Evolutionary conservation across 2,329 filamentous ascomycete species (phyloP).

Genomic region (Paecilomyces formosus): DNA sequence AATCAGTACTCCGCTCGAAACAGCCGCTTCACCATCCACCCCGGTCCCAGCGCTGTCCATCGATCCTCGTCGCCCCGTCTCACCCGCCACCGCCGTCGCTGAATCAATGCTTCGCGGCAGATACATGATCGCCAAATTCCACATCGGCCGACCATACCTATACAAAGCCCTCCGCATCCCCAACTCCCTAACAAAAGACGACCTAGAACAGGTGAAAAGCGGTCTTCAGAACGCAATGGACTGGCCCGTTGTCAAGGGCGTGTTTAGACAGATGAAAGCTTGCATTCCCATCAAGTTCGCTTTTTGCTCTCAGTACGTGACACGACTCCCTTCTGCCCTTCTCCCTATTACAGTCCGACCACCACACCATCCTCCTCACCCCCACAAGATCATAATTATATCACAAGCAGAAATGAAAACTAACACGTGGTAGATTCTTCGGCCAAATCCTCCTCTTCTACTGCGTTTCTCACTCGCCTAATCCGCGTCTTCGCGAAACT

Average conservation of each 20-base stretch:
- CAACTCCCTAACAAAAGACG: conserved; percentile 26
- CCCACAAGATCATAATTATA: no score
- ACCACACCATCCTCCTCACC: no score
- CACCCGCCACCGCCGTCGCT: conserved; percentile 26
- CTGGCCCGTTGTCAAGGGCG: conserved; percentile 31
- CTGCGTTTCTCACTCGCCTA: conserved; percentile 31
- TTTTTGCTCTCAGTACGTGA: conserved; percentile 31
- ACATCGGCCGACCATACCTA: conserved; percentile 34
- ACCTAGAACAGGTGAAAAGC: conserved; percentile 31
- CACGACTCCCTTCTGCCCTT: no score
- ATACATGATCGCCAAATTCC: conserved; percentile 32
- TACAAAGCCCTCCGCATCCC: conserved; percentile 38
- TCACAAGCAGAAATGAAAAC: background rate
- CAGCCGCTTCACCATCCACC: conserved; percentile 11
- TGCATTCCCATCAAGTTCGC: conserved; percentile 36
- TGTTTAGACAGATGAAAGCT: conserved; percentile 35
- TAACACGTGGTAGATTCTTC: conserved; percentile 24
- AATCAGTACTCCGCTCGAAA: conserved; percentile 11
- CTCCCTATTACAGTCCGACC: no score
- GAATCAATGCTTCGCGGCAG: conserved; percentile 32
- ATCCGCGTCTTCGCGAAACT: conserved; percentile 24
- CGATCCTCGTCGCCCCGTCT: conserved; percentile 16
- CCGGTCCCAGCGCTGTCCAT: conserved; percentile 12
- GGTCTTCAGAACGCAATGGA: conserved; percentile 35
- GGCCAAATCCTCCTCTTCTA: conserved; percentile 37